Percentiles rank a stretch among this genome's conserved stretches.
These are phyloP conservation scores for Fusarium concolor DNA, from an alignment of 2,329 filamentous ascomycete species.

Conservation along the genomic window DNA sequence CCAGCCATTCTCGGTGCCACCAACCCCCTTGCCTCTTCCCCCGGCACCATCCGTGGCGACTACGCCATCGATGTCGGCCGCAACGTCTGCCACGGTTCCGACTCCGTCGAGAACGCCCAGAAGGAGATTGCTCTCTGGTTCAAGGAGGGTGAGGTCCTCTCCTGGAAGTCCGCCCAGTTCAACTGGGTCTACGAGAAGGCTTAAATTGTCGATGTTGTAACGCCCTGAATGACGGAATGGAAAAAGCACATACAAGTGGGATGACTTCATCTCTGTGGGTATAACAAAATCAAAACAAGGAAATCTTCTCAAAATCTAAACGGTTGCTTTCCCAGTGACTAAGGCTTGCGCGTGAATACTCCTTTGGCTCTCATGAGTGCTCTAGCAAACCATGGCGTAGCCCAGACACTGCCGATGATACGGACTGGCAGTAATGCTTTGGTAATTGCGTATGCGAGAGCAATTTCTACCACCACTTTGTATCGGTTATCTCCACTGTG, in stretches of 20 bases:
- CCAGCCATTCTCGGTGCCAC: slow-evolving; percentile 94
- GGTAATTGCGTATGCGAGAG: slow-evolving; percentile 89
- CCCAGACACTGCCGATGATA: slow-evolving; percentile 84
- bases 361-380: slow-evolving; percentile 61
- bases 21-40: slow-evolving; percentile 94
- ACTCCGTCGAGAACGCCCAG: slow-evolving; percentile 98
- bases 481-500: slow-evolving; percentile 59
- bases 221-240: slow-evolving; percentile 39
- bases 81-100: slow-evolving; percentile 99
- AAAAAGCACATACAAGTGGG: slow-evolving; percentile 41
- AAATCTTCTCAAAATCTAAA: slow-evolving; percentile 38
- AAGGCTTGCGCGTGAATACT: slow-evolving; percentile 48
- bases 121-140: slow-evolving; percentile 99
- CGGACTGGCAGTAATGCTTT: slow-evolving; percentile 85
- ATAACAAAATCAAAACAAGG: slow-evolving; percentile 42
- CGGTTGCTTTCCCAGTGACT: slow-evolving; percentile 17
- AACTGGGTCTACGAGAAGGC: slow-evolving; percentile 98
- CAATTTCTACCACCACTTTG: slow-evolving; percentile 75
- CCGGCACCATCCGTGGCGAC: slow-evolving; percentile 98
- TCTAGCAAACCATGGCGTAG: slow-evolving; percentile 91
- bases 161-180: slow-evolving; percentile 85
- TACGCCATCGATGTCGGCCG: slow-evolving; percentile 84
- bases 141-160: slow-evolving; percentile 85
- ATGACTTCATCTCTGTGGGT: slow-evolving; percentile 41
- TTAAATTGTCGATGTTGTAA: slow-evolving; percentile 51